A percentile compares a stretch with the other conserved stretches of the same genome.
Conservation (phyloP, 179 eudicot species). For the Heliamphora pulchella region DNA sequence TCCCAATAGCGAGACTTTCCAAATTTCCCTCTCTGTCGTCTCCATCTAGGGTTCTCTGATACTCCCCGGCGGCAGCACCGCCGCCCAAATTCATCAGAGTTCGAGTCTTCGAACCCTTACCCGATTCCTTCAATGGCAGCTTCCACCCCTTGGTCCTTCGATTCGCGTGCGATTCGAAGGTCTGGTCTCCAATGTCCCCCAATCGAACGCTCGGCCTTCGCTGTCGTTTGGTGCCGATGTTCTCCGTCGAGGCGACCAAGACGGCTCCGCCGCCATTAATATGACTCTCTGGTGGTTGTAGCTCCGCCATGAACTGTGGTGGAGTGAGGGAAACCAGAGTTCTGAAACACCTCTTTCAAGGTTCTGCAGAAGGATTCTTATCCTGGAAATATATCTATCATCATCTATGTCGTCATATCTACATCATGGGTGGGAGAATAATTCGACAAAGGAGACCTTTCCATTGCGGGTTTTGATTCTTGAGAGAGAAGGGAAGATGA, state of each 20-base stretch:
- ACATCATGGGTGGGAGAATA: background rate
- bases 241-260: background rate
- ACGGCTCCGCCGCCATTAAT: constrained; percentile 21
- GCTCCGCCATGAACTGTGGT: constrained; percentile 19
- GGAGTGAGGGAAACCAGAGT: background rate
- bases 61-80: background rate
- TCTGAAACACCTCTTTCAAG: background rate
- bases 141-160: constrained; percentile 17
- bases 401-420: background rate
- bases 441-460: background rate
- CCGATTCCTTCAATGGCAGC: constrained; percentile 13
- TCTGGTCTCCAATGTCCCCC: constrained; percentile 32
- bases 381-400: too few species aligned
- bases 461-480: too few species aligned
- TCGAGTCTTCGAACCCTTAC: constrained; percentile 19
- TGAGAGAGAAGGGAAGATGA: background rate
- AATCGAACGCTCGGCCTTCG: constrained; percentile 45
- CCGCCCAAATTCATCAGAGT: constrained; percentile 8
- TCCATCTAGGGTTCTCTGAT: constrained; percentile 20
- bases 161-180: constrained; percentile 14
- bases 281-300: constrained; percentile 16
- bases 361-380: background rate
- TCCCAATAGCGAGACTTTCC: constrained; percentile 28
- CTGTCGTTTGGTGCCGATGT: constrained; percentile 30
- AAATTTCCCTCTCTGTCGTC: constrained; percentile 20